Evolutionary conservation across 2,329 filamentous ascomycete species (phyloP), one percentile per base, ranked within the genome.

Genomic region (Pseudofabraea citricarpa): DNA sequence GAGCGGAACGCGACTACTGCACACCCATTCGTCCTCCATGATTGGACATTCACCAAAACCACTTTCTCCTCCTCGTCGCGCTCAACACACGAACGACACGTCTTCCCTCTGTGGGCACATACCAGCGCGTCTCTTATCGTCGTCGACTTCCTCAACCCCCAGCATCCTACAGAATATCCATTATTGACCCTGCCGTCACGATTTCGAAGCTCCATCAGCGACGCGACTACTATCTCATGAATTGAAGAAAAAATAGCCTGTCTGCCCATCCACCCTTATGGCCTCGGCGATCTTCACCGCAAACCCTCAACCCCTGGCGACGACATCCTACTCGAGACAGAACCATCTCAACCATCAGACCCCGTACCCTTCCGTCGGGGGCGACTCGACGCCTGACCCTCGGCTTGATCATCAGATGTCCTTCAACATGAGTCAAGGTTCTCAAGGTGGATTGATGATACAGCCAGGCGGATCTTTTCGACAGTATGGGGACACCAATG

Each of bases 361-460:
- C 26, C 50, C 50, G 5, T 53, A 52, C 46, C 46, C 51, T 44
- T 46, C 51, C 6, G 38, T 44, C 21, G 45, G 36, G 21, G 54
- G 49, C 42, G 35, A 24, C 20, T 24, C 19, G 35, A 43, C 45
- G 10, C 21, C 45, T 8, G 33, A 38, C 39, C 46, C 29, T 39
- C 48, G 48, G 43, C 43, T 32, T 20, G 54, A 50, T 36, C 40
- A 46, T 4, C 41, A 53, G 7, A 62, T 63, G 59, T 62, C 60
- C 20, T 59, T 60, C 53, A 56, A 49, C 46, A 59, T 63, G 55
- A 58, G 56, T 44, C 58, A 61, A 44, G 55, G 55, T 23, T 59
- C 59, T 15, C 59, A 62, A 39, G 52, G 53, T 22, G 54, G 56
- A 38, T 42, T 62, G 36, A 60, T 62, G 56, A 59, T 60, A 55